Conservation (phyloP, 306 rosid genomes). For the Crataegus laevigata region DNA sequence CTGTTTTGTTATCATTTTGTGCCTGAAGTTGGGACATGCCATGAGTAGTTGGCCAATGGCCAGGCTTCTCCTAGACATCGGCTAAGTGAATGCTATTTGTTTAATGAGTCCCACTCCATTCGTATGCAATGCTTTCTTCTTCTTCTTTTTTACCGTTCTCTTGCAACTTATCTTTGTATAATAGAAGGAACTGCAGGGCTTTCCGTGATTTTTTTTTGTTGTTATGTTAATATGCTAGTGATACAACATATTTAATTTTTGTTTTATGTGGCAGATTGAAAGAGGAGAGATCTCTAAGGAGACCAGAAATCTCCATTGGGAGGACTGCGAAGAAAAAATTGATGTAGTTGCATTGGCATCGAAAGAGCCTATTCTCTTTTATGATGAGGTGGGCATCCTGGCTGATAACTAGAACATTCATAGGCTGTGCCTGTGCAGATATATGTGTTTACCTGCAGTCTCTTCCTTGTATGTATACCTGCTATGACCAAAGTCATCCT, state of each 20-base stretch:
- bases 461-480: conserved; percentile 18
- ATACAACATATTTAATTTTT: background rate
- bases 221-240: background rate
- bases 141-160: background rate
- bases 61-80: background rate
- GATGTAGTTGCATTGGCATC: conserved; percentile 72
- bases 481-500: conserved; percentile 15
- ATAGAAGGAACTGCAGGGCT: background rate
- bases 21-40: background rate
- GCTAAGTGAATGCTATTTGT: background rate
- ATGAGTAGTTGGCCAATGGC: background rate
- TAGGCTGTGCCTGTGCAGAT: background rate
- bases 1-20: background rate
- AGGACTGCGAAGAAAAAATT: conserved; percentile 71
- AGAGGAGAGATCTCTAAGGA: conserved; percentile 30
- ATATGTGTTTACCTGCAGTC: conserved; percentile 2
- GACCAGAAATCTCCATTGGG: conserved; percentile 51
- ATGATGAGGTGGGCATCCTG: conserved; percentile 65
- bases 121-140: background rate
- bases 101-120: background rate
- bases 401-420: background rate
- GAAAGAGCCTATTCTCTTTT: conserved; percentile 93
- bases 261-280: conserved; percentile 28
- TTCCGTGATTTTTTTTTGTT: background rate
- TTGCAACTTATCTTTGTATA: background rate